phyloP scores from a whole-genome alignment of 2,329 filamentous ascomycete species.

The Epichloe typhina region DNA sequence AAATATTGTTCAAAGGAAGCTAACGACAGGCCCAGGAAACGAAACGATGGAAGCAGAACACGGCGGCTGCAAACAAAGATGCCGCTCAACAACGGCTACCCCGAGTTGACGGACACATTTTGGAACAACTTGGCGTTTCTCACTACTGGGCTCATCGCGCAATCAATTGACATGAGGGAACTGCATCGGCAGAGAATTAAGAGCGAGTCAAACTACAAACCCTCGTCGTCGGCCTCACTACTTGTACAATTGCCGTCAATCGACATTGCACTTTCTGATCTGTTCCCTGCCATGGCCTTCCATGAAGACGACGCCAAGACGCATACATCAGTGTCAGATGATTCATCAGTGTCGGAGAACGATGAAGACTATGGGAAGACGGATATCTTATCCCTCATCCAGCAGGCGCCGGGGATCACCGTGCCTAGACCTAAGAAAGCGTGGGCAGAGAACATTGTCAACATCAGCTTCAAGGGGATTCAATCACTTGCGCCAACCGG shows the following conservation, averaged over 20 bases:
- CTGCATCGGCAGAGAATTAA: constrained; percentile 32
- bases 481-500: constrained; percentile 12
- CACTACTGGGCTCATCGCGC: constrained; percentile 36
- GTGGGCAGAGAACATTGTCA: constrained; percentile 49
- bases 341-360: constrained; percentile 2
- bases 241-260: constrained; percentile 35
- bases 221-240: constrained; percentile 26
- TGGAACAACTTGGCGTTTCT: constrained; percentile 39
- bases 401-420: constrained; percentile 9
- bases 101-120: constrained; percentile 34
- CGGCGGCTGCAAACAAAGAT: constrained; percentile 25
- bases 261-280: constrained; percentile 34
- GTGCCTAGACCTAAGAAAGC: constrained; percentile 17
- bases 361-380: constrained; percentile 5
- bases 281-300: constrained; percentile 25
- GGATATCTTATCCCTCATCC: constrained; percentile 13
- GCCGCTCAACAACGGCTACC: constrained; percentile 29
- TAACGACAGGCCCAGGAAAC: constrained; percentile 7
- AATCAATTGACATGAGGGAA: constrained; percentile 34
- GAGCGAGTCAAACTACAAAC: constrained; percentile 20
- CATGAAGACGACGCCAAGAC: constrained; percentile 10
- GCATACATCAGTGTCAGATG: neutral
- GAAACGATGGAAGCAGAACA: constrained; percentile 12
- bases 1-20: neutral
- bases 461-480: constrained; percentile 41